Evolutionary conservation across 2,329 filamentous ascomycete genomes (phyloP).

Genomic region (Hysterium pulicare): DNA sequence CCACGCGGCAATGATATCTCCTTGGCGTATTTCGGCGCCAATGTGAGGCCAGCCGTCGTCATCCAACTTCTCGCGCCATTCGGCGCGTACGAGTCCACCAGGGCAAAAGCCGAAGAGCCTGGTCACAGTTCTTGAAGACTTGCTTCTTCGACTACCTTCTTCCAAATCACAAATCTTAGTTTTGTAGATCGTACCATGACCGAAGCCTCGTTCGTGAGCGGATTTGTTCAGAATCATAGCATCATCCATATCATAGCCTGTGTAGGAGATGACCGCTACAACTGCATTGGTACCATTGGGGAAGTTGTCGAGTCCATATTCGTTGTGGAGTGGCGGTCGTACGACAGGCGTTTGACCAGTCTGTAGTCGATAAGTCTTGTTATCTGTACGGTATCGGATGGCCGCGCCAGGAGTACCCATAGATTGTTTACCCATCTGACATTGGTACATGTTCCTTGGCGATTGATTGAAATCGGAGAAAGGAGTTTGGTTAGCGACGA

Average conservation of each 20-base stretch:
- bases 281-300: conserved; percentile 94
- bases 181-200: conserved; percentile 95
- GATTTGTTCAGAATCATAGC: conserved; percentile 99
- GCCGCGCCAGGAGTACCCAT: conserved; percentile 95
- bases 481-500: conserved; percentile 96
- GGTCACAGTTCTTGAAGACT: conserved; percentile 64
- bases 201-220: conserved; percentile 91
- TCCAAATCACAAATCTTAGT: conserved; percentile 87
- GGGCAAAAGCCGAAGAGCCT: conserved; percentile 93
- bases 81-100: conserved; percentile 65
- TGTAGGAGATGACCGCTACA: conserved; percentile 97
- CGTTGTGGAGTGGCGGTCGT: conserved; percentile 86
- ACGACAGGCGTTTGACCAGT: conserved; percentile 95
- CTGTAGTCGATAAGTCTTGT: conserved; percentile 93
- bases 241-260: conserved; percentile 99
- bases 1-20: conserved; percentile 83
- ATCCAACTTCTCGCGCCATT: conserved; percentile 71
- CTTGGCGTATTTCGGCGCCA: conserved; percentile 72
- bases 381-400: conserved; percentile 83
- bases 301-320: conserved; percentile 96
- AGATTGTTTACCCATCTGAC: conserved; percentile 98
- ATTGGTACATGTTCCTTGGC: conserved; percentile 98
- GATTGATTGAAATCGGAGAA: conserved; percentile 99
- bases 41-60: conserved; percentile 82
- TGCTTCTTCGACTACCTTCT: conserved; percentile 66